Conservation (phyloP, 305 asterid species). For the Fraxinus latifolia region DNA sequence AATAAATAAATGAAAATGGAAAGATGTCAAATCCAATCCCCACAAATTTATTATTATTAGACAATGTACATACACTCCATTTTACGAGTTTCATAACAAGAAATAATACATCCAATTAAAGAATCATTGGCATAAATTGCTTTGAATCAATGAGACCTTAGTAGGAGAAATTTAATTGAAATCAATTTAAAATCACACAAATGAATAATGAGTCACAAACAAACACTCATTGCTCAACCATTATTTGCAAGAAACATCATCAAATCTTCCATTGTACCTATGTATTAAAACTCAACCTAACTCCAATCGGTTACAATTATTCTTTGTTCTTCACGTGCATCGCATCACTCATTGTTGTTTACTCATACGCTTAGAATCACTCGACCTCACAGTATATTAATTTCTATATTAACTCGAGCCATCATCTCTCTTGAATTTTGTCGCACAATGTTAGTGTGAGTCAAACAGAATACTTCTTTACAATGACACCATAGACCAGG, state of each 20-base stretch:
- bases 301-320: not conserved
- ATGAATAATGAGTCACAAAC: not conserved
- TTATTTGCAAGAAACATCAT: not conserved
- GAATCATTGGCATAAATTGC: not conserved
- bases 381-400: not conserved
- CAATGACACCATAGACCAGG: not conserved
- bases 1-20: not conserved
- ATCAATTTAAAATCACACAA: not conserved
- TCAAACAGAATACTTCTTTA: not conserved
- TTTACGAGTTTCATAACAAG: not conserved
- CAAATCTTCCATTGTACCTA: not conserved
- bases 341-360: not conserved
- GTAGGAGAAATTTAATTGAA: not conserved
- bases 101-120: not conserved
- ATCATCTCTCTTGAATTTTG: not conserved
- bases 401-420: not conserved
- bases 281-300: not conserved
- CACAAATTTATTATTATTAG: not conserved
- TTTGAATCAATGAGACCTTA: not conserved
- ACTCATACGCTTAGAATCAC: not conserved
- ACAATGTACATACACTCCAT: not conserved
- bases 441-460: not conserved
- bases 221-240: not conserved
- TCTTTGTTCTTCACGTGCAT: not conserved
- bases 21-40: not conserved